Base-by-base conservation (phyloP, 2,329 filamentous ascomycete genomes). In the Paecilomyces dactylethromorphus region DNA sequence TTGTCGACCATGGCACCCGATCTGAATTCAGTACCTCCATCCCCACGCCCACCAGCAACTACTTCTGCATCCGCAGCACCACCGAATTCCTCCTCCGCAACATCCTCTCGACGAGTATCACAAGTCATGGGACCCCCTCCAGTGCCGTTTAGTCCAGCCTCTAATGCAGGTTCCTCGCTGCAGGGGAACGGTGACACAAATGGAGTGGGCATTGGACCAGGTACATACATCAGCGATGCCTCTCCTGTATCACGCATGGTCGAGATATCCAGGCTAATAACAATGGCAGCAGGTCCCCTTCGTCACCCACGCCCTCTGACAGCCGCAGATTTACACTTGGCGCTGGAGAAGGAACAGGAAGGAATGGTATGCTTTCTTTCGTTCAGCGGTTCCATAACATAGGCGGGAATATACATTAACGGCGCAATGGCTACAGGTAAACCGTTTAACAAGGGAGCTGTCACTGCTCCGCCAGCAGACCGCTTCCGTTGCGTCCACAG, bases 281-380 rank as follows among this genome's bases (percentile, higher is more conserved):
- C 39, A 57, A 39, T 53, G 31, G 13, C 18, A 52, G 18, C 85
- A 58, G 90, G 89, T 0, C 92, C 93, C 3, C 77, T 95, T 67
- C 85, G 93, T 62, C 92, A 96, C 72, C 92, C 93, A 5, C 84
- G 91, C 35, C 92, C 92, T 3, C 78, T 97, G 72, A 97, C 93
- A 0, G 87, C 91, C 1, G 89, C 91, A 3, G 93, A 97, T 73
- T 81, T 97, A 61, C 92, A 97, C 74, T 81, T 90, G 60, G 86
- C 96, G 77, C 81, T 97, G 26, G 93, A 97, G 76, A 94, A 95
- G 74, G 93, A 97, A 71, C 92, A 97, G 68, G 93, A 97, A 75
- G 90, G 92, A 35, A 88, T 97, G 68, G 92, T 94, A 81, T 63
- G 86, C 78, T 53, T 18, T 18, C 11, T 57, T 6, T 31, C 15